phyloP scores from a whole-genome alignment of 768 basidiomycete genomes.

The Rhodotorula graminis region DNA sequence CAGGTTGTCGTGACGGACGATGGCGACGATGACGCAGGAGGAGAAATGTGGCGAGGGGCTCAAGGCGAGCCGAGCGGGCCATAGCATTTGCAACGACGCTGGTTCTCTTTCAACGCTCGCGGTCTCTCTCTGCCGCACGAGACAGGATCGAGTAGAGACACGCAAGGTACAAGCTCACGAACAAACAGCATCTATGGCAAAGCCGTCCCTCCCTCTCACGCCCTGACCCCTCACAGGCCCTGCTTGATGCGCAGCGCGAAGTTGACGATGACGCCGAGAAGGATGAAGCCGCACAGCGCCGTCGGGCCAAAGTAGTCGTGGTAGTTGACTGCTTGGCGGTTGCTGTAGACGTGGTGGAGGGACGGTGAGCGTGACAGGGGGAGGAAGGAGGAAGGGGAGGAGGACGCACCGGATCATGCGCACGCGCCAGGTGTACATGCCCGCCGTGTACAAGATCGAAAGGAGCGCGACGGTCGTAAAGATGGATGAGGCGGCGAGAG shows the following conservation, averaged over 20 bases:
- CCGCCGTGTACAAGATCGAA: conserved; percentile 78
- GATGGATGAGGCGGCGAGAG: conserved; percentile 76
- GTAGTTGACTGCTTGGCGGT: conserved; percentile 72
- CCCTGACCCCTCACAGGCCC: conserved; percentile 18
- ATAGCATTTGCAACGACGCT: too few relatives aligned
- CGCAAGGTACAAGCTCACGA: too few relatives aligned
- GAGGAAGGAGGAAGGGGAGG: neutral
- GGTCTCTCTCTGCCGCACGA: too few relatives aligned
- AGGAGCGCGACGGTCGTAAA: conserved; percentile 88
- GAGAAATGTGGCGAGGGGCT: too few relatives aligned
- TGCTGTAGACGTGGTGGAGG: conserved; percentile 24
- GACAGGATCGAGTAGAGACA: too few relatives aligned
- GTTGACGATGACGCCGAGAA: conserved; percentile 67
- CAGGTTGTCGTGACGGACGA: too few relatives aligned
- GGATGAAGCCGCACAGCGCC: conserved; percentile 63
- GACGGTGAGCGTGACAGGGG: too few relatives aligned
- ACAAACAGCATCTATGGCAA: too few relatives aligned
- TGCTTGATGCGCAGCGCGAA: conserved; percentile 58
- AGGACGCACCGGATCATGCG: conserved; percentile 55
- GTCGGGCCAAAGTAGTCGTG: conserved; percentile 69
- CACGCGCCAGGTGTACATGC: conserved; percentile 73
- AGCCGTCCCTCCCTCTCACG: too few relatives aligned
- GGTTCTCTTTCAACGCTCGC: too few relatives aligned
- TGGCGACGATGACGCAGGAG: too few relatives aligned
- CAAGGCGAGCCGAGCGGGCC: too few relatives aligned